Base-by-base conservation (phyloP, 371 early-diverging fungal species). In the Capillidium rhysosporum region DNA sequence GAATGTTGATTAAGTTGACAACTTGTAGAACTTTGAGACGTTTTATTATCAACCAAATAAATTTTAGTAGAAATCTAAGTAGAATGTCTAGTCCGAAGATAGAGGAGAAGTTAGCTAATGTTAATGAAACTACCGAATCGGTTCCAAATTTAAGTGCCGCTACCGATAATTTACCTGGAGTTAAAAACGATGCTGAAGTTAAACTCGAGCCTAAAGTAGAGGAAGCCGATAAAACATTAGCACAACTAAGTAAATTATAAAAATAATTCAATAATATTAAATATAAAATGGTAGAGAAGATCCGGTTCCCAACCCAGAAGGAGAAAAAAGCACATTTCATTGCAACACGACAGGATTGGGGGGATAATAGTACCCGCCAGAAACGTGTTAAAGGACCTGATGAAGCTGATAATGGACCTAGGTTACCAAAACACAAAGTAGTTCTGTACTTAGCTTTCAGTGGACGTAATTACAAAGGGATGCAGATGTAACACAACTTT, bases 401-500 rank as follows among this genome's bases (percentile, higher is more conserved):
- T 40, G 23, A 52, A 21, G 61, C 49, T 16, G 56, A 59, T 0
- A 63, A 61, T 40, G 72, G 69, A 54, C 67, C 69, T 3, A 75
- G 84, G 20, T 48, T 71, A 25, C 88, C 91, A 18, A 98, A 98
- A 69, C 73, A 77, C 41, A 85, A 86, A 56, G 83, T 91, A 0
- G 95, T 91, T 0, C 60, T 94, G 1, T 59, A 94, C 46, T 63
- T 95, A 61, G 89, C 92, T 4, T 98, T 83, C 66, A 85, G 86
- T 61, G 98, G 98, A 3, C 80, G 90, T n/a, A 86, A 82, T 0
- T 98, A 89, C 69, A 80, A 86, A 56, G 98, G 98, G 26, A 88
- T 95, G 92, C 95, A 96, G 63, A 69, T 85, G 82, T 83, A 77
- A 61, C 70, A 61, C 16, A 1, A 1, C n/a, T n/a, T n/a, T n/a